Conservation (phyloP, 148 eudicot genomes). For the Rhododendron molle region DNA sequence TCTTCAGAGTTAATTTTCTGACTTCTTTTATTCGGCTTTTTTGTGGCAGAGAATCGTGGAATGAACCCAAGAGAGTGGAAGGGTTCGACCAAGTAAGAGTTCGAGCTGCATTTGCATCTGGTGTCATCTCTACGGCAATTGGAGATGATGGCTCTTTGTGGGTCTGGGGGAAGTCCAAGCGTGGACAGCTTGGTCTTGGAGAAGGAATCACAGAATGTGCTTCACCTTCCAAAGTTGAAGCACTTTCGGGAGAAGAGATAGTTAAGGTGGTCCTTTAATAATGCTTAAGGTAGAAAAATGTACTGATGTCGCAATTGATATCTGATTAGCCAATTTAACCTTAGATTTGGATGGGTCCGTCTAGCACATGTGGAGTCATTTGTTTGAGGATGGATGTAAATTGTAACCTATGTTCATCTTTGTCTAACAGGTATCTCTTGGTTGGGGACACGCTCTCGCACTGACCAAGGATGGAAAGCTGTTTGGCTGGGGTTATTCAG, state of each 20-base stretch:
- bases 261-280: constrained; percentile 63
- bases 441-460: constrained; percentile 98
- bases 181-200: constrained; percentile 96
- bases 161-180: constrained; percentile 99
- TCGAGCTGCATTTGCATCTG: constrained; percentile 81
- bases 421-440: constrained; percentile 65
- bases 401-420: not conserved
- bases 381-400: not conserved
- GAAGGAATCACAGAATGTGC: constrained; percentile 55
- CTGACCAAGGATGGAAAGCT: constrained; percentile 66
- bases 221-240: constrained; percentile 64
- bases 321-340: not conserved
- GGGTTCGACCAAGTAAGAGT: constrained; percentile 62
- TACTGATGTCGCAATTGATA: not conserved
- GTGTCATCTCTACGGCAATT: constrained; percentile 75
- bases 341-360: not conserved
- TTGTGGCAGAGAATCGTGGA: constrained; percentile 64
- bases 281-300: constrained; percentile 42
- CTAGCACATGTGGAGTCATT: not conserved
- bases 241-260: constrained; percentile 67
- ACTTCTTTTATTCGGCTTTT: not conserved
- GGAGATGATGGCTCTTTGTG: constrained; percentile 90
- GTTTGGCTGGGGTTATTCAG: constrained; percentile 96
- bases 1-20: not conserved
- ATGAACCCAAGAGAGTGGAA: constrained; percentile 68